Percentiles rank a stretch among this genome's conserved stretches.
Evolutionary conservation across 164 flowering plant genomes (phyloP).

Genomic region (Euptelea pleiosperma): DNA sequence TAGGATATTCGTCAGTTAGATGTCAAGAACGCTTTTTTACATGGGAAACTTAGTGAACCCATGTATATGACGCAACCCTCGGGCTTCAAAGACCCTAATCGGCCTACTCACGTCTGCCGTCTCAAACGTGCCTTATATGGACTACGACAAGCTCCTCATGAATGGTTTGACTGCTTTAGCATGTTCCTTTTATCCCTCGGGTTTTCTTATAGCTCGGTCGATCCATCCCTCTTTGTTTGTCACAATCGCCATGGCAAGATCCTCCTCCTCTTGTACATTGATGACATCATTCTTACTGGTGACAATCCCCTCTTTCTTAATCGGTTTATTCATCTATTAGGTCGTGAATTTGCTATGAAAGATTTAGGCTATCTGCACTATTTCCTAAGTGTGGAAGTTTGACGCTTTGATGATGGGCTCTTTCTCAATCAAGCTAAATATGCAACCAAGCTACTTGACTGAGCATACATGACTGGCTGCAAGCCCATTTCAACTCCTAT

Average conservation of each 20-base stretch:
- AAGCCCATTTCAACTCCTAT: no score
- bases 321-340: no score
- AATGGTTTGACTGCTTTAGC: not conserved
- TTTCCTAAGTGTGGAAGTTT: not conserved
- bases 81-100: not conserved
- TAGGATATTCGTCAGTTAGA: not conserved
- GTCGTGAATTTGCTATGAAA: no score
- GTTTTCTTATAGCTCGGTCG: not conserved
- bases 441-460: no score
- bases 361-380: not conserved
- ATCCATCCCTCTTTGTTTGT: slow-evolving; percentile 4
- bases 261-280: no score
- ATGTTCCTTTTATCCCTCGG: not conserved
- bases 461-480: not conserved
- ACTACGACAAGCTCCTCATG: not conserved
- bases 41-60: not conserved
- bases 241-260: not conserved
- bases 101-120: not conserved
- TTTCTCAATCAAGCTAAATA: not conserved
- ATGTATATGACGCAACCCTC: slow-evolving; percentile 2
- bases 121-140: not conserved
- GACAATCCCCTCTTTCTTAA: no score
- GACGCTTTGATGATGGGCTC: not conserved
- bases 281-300: no score
- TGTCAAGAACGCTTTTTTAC: slow-evolving; percentile 5